Percentiles rank a stretch among this genome's conserved stretches.
These are phyloP conservation scores for Abrus pulchellus DNA, from an alignment of 306 rosid genomes.

Conservation along the genomic window DNA sequence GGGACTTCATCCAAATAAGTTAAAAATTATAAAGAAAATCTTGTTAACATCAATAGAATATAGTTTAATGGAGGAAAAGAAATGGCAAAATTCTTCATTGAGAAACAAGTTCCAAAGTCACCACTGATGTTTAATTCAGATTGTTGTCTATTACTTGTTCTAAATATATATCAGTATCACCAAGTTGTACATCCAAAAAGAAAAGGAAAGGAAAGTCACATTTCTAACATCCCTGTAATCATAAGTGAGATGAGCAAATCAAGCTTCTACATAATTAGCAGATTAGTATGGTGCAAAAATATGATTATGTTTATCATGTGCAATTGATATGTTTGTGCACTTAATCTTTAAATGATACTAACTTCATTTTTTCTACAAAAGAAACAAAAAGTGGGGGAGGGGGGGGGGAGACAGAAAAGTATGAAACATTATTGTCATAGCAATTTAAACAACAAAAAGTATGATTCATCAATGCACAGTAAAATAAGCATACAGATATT, in stretches of 20 bases:
- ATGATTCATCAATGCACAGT: constrained; percentile 17
- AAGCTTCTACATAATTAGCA: not conserved
- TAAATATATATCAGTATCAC: not conserved
- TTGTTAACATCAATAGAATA: constrained; percentile 18
- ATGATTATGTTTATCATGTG: constrained; percentile 1
- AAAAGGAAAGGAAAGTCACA: not conserved
- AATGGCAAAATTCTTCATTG: constrained; percentile 34
- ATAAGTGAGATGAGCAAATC: not conserved
- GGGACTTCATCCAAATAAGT: constrained; percentile 33
- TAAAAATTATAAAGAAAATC: not conserved
- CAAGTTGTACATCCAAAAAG: not conserved
- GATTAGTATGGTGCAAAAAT: not conserved
- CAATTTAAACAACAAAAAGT: constrained; percentile 23
- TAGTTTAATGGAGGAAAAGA: constrained; percentile 12
- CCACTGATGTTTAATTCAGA: not conserved
- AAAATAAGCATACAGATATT: constrained; percentile 35
- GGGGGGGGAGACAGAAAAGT: not conserved
- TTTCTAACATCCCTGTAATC: not conserved
- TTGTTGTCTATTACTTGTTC: not conserved
- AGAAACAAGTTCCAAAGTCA: constrained; percentile 18
- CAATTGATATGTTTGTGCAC: constrained; percentile 13
- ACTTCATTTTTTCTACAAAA: constrained; percentile 35
- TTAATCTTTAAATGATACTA: not conserved
- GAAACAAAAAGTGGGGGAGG: no score
- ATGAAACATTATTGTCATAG: constrained; percentile 18